Evolutionary conservation across 1,284 basidiomycete genomes (phyloP), one percentile per base, ranked within the genome.

Genomic region (Ganoderma meredithae): DNA sequence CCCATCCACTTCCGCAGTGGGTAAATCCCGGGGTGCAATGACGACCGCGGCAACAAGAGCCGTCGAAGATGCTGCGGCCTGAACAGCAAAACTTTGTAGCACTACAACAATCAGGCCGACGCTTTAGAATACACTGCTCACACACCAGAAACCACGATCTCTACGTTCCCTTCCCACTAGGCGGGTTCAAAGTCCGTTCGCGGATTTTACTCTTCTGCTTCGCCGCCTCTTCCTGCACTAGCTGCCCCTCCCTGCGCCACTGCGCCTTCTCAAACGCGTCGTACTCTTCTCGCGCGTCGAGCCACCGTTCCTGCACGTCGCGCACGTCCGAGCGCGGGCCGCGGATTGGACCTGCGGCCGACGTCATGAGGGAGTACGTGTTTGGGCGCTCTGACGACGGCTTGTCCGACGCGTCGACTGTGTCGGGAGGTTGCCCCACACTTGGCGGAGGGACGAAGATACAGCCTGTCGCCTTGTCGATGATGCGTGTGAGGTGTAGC

Each of bases 381-480:
- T 95, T 94, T 3, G 91, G 89, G 9, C 85, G 83, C n/a, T 84
- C 78, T 12, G 85, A 74, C 12, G 84, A 71, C 0, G 85, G 81
- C n/a, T 81, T 77, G 58, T 80, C 76, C 2, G 77, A 73, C 25
- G 79, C 76, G 31, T 85, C 79, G 13, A 89, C 73, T 0, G 88
- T 84, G 27, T 86, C 89, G 12, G 85, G 80, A 5, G 90, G 88
- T 25, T 82, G 80, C 8, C 82, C 79, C 0, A 85, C 81, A n/a
- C 81, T 78, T 25, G 84, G 73, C 1, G 87, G 84, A 1, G 94
- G 93, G 17, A 95, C 83, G 77, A 94, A 94, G 59, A 97, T 86
- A 79, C 95, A 97, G 27, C 96, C 96, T 0, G 94, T 94, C 1
- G 95, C 95, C 72, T 94, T 91, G 79, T 98, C 96, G 71, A 98